These are phyloP conservation scores for Posidonia oceanica DNA, from an alignment of 116 monocot genomes.

Conservation along the genomic window DNA sequence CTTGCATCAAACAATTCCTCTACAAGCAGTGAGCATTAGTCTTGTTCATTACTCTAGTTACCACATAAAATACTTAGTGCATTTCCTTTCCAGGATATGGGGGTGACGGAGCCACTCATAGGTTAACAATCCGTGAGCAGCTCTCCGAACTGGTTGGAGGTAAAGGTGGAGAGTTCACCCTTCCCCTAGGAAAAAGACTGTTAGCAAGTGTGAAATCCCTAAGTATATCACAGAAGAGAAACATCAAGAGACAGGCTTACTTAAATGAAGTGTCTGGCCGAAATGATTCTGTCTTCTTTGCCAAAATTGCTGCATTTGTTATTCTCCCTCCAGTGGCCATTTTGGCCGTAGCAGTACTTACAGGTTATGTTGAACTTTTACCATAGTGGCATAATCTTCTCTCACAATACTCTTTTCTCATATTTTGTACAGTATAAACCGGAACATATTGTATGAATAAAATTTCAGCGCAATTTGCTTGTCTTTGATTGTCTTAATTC, in stretches of 20 bases:
- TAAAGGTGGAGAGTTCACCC: conserved; percentile 46
- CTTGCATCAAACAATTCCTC: conserved; percentile 29
- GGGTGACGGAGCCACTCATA: conserved; percentile 9
- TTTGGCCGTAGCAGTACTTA: conserved; percentile 27
- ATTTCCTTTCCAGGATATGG: conserved; percentile 19
- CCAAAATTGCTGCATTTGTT: conserved; percentile 69
- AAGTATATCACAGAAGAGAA: conserved; percentile 77
- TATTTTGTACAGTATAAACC: not conserved
- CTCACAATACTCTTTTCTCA: not conserved
- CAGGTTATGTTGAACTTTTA: conserved; percentile 48
- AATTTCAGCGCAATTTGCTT: too few species aligned
- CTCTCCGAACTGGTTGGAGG: conserved; percentile 39
- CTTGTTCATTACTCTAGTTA: not conserved
- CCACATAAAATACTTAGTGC: not conserved
- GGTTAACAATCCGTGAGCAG: conserved; percentile 55
- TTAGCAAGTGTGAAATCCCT: conserved; percentile 30
- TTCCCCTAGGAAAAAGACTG: conserved; percentile 61
- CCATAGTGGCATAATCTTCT: conserved; percentile 7
- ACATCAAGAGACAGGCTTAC: conserved; percentile 85
- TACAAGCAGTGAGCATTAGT: conserved; percentile 19
- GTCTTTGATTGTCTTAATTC: too few species aligned
- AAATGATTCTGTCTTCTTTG: conserved; percentile 74
- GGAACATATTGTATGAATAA: not conserved
- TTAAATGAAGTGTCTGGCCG: conserved; percentile 54
- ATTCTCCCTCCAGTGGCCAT: conserved; percentile 43